phyloP scores from a whole-genome alignment of 1,284 basidiomycete species.

The Ceratobasidium sp. region DNA sequence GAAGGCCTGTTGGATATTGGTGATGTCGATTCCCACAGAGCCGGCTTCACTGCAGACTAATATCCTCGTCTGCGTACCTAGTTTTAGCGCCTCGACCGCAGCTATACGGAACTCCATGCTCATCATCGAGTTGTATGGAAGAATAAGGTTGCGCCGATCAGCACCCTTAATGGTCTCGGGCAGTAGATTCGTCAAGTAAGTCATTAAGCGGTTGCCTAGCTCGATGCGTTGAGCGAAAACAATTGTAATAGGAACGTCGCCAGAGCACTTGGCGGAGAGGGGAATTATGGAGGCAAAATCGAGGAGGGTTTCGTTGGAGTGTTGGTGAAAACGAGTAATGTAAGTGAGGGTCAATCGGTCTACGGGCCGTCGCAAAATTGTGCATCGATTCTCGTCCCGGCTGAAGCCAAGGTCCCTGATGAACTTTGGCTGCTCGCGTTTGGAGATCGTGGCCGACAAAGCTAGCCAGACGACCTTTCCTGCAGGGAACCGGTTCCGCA shows the following conservation, averaged over 20 bases:
- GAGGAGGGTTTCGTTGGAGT: neutral
- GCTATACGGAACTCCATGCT: neutral
- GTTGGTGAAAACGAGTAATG: neutral
- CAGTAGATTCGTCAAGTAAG: neutral
- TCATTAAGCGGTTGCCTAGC: neutral
- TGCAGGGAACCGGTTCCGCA: neutral
- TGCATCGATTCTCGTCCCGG: neutral
- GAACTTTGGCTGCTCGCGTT: neutral
- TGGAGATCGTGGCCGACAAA: neutral
- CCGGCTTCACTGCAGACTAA: slow-evolving; percentile 6
- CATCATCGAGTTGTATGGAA: slow-evolving; percentile 10
- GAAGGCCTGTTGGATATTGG: neutral
- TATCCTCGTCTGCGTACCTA: neutral
- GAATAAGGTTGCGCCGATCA: neutral
- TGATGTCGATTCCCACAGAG: neutral
- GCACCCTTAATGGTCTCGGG: neutral
- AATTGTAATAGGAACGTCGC: slow-evolving; percentile 13
- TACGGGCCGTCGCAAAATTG: neutral
- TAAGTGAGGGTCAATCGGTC: neutral
- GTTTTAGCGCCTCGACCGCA: neutral
- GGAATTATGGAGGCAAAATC: neutral
- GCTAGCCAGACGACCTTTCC: neutral
- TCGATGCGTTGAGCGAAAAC: neutral
- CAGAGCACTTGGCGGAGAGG: neutral
- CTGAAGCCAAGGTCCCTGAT: neutral